A percentile compares a stretch with the other conserved stretches of the same genome.
phyloP scores from a whole-genome alignment of 2,329 filamentous ascomycete genomes.

The Diaporthe aspalathi region DNA sequence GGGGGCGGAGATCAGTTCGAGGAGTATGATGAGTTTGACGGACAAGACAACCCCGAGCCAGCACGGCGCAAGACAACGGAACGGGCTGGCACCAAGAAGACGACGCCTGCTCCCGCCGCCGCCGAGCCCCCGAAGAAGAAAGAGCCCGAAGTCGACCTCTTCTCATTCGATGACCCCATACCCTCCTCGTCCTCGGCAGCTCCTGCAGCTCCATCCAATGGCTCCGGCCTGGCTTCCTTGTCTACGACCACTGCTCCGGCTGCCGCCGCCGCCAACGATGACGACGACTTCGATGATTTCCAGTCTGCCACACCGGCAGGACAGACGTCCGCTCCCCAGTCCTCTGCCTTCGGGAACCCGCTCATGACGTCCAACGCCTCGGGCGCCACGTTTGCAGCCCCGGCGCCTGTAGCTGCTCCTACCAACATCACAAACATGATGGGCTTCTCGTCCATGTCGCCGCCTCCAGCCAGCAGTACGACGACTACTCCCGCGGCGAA shows the following conservation, averaged over 20 bases:
- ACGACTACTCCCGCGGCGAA: slow-evolving; percentile 68
- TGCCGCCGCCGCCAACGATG: slow-evolving; percentile 67
- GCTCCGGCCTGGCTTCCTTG: slow-evolving; percentile 61
- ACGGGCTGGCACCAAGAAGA: slow-evolving; percentile 67
- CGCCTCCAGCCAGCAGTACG: slow-evolving; percentile 68
- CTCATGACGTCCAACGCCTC: slow-evolving; percentile 64
- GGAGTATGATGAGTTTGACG: slow-evolving; percentile 97
- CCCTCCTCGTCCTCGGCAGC: slow-evolving; percentile 60
- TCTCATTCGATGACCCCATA: slow-evolving; percentile 87
- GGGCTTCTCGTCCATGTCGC: slow-evolving; percentile 83
- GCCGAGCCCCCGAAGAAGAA: slow-evolving; percentile 81
- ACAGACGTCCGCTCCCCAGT: slow-evolving; percentile 56
- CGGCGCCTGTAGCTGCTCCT: slow-evolving; percentile 85
- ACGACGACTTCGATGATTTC: slow-evolving; percentile 98
- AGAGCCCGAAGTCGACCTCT: slow-evolving; percentile 90
- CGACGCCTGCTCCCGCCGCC: slow-evolving; percentile 48
- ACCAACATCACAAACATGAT: slow-evolving; percentile 84
- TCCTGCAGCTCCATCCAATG: slow-evolving; percentile 58
- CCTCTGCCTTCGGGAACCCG: slow-evolving; percentile 54
- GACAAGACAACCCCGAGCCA: slow-evolving; percentile 65
- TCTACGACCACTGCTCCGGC: slow-evolving; percentile 43
- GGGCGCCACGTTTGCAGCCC: slow-evolving; percentile 79
- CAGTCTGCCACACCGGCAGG: slow-evolving; percentile 81
- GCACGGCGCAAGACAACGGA: slow-evolving; percentile 46
- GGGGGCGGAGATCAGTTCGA: slow-evolving; percentile 78